These are phyloP conservation scores for Mycena epipterygia DNA, from an alignment of 768 basidiomycete species.

Conservation along the genomic window DNA sequence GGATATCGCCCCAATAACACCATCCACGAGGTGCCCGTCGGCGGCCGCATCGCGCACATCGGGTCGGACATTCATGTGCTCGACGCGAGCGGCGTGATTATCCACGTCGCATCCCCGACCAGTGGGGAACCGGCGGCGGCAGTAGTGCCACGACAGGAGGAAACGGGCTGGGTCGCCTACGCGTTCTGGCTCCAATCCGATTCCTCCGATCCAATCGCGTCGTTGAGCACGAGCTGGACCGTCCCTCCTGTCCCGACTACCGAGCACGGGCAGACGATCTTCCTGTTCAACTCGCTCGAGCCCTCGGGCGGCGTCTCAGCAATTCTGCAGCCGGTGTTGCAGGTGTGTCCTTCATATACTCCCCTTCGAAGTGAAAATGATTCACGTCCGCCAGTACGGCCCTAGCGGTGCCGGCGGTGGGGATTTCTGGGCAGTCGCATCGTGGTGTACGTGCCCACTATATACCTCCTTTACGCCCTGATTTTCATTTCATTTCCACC, in stretches of 20 bases:
- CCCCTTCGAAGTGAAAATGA: not conserved
- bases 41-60: conserved; percentile 35
- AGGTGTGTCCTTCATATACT: not conserved
- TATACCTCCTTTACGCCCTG: too few species aligned
- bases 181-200: conserved; percentile 33
- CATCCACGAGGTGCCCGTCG: conserved; percentile 36
- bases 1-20: conserved; percentile 30
- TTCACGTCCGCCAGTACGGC: conserved; percentile 35
- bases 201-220: conserved; percentile 30
- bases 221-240: conserved; percentile 37
- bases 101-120: not conserved
- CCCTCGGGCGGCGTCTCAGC: conserved; percentile 9
- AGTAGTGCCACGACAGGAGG: too few species aligned
- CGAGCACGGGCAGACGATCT: conserved; percentile 38
- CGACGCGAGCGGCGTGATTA: conserved; percentile 3
- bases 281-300: conserved; percentile 40
- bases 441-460: conserved; percentile 37
- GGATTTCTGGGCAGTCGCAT: conserved; percentile 41
- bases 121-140: too few species aligned
- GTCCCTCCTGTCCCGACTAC: conserved; percentile 40
- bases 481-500: too few species aligned
- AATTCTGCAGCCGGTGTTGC: conserved; percentile 36
- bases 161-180: conserved; percentile 24
- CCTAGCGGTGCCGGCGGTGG: conserved; percentile 41
- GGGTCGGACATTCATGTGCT: conserved; percentile 33